Evolutionary conservation across 176 grass and related monocot species (phyloP).

Genomic region (Eragrostis curvula): DNA sequence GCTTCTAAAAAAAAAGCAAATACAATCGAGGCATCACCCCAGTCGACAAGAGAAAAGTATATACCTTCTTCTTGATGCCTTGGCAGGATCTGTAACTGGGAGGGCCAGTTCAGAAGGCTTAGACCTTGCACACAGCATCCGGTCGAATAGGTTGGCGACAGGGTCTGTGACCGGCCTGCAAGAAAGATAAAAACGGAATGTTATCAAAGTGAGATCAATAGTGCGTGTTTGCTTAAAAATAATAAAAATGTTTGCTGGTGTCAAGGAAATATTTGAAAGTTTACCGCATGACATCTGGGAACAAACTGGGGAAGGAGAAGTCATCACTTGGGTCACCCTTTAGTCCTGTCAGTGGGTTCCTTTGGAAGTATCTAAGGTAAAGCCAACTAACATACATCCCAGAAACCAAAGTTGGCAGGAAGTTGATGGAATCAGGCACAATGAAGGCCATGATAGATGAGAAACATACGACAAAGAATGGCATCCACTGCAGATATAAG

Average conservation of each 20-base stretch:
- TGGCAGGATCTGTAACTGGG: constrained; percentile 79
- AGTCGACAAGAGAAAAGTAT: neutral
- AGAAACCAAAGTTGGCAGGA: constrained; percentile 85
- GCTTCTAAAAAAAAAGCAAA: too few species aligned
- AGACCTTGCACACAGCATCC: constrained; percentile 77
- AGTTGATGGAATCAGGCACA: constrained; percentile 87
- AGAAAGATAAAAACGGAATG: constrained; percentile 12
- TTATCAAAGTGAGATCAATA: constrained; percentile 4
- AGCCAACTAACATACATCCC: constrained; percentile 97
- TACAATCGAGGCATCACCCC: neutral
- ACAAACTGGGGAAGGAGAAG: constrained; percentile 93
- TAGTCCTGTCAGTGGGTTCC: constrained; percentile 84
- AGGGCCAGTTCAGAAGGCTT: constrained; percentile 64
- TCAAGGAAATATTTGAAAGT: neutral
- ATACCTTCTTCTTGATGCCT: constrained; percentile 89
- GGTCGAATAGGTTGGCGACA: constrained; percentile 75
- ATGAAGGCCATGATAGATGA: constrained; percentile 89
- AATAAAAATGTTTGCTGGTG: neutral
- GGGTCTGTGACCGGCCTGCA: constrained; percentile 89
- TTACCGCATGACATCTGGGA: constrained; percentile 95
- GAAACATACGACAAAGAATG: constrained; percentile 81
- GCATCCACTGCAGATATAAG: constrained; percentile 77
- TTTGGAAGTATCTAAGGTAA: constrained; percentile 98
- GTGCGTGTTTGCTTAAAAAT: neutral
- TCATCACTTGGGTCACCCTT: constrained; percentile 96